Base-by-base conservation (phyloP, 495 filamentous ascomycete genomes). In the Filosporella fistucella region DNA sequence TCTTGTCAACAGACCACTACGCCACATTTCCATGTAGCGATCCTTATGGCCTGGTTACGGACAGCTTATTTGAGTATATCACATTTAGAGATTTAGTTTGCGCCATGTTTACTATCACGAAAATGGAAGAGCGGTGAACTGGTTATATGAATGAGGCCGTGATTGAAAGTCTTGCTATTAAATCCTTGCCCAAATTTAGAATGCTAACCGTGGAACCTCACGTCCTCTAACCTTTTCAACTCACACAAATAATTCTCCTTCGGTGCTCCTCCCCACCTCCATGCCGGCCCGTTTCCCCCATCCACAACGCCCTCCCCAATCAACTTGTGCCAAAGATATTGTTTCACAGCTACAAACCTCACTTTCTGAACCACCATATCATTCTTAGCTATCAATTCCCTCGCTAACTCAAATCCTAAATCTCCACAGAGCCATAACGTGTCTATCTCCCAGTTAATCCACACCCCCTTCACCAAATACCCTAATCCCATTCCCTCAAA, bases 351-450 rank as follows among this genome's bases (percentile, higher is more conserved):
- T 14, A 52, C 10, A 35, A 46, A 47, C 35, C 35, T 46, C 21
- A 52, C 6, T 12, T 35, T 34, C 16, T 42, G 22, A 20, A 46
- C 30, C 49, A 52, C 26, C 20, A 35, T 34, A 3, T 47, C 33
- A 26, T 52, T 52, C 20, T 41, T 42, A 6, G 13, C 24, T 14
- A 52, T 22, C n/a, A 52, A 21, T n/a, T 47, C 23, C 17, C 42
- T 17, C 10, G 43, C 42, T 28, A 16, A 34, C 22, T 45, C 35
- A 9, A 32, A n/a, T 12, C 23, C 22, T n/a, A 52, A 33, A 18
- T 52, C 42, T 8, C n/a, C 25, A 24, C 49, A 52, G 5, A 52
- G n/a, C 34, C 49, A 52, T 3, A 52, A 23, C 13, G 49, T 45
- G 9, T 47, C 49, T 3, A 30, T 20, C 4, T 13, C n/a, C 13